Evolutionary conservation across 768 basidiomycete species (phyloP).

Genomic region (Termitomyces sp.): DNA sequence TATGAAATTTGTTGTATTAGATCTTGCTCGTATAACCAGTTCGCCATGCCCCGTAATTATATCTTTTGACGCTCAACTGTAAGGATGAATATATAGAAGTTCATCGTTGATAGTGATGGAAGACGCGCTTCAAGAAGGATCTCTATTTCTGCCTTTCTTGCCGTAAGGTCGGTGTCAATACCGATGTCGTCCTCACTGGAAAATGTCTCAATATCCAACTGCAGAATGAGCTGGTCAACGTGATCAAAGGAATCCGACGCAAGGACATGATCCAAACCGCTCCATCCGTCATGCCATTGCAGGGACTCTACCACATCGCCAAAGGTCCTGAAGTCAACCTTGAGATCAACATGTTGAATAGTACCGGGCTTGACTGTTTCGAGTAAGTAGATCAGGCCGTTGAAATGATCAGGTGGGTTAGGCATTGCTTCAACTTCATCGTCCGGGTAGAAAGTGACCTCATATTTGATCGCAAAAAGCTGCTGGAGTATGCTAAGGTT

Average conservation of each 20-base stretch:
- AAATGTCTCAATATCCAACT: neutral
- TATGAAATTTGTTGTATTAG: too few species aligned
- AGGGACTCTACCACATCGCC: neutral
- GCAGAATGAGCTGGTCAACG: neutral
- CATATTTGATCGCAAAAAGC: conserved; percentile 8
- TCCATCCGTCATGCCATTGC: conserved; percentile 1
- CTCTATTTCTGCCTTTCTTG: neutral
- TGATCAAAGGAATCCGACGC: neutral
- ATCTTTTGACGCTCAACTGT: neutral
- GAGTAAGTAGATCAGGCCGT: conserved; percentile 5
- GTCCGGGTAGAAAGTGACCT: conserved; percentile 7
- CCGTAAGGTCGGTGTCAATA: neutral
- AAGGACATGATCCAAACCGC: neutral
- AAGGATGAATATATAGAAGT: neutral
- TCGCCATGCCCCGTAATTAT: neutral
- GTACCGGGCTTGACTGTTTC: neutral
- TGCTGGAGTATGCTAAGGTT: neutral
- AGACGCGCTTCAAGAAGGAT: neutral
- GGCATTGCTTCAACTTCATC: conserved; percentile 1
- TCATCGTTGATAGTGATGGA: neutral
- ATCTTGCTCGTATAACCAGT: too few species aligned
- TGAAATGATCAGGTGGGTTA: conserved; percentile 3
- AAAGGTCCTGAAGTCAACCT: neutral
- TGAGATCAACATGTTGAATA: conserved; percentile 2
- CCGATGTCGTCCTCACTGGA: neutral